Conservation (phyloP, 169 alveolate genomes). For the Haemoproteus tartakovskyi region DNA sequence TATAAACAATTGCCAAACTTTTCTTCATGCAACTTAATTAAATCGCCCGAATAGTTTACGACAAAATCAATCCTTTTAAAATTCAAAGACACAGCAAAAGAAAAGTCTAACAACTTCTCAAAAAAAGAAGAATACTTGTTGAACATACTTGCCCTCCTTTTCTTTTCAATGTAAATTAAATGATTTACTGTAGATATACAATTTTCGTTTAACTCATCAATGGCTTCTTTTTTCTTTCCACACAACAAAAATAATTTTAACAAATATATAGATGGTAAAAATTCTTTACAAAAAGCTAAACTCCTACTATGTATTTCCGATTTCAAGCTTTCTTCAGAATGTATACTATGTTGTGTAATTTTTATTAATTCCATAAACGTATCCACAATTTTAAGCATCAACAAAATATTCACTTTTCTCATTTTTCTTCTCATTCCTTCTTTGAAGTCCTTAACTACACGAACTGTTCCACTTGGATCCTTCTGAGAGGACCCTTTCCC, state of each 20-base stretch:
- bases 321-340: slow-evolving; percentile 37
- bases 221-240: slow-evolving; percentile 53
- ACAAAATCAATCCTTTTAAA: slow-evolving; percentile 27
- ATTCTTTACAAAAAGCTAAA: slow-evolving; percentile 29
- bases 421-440: slow-evolving; percentile 5
- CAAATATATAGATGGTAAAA: slow-evolving; percentile 52
- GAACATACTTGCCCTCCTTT: too few species aligned
- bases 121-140: slow-evolving; percentile 59
- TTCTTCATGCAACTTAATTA: slow-evolving; percentile 12
- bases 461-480: too few species aligned
- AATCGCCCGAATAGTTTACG: slow-evolving; percentile 36
- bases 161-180: slow-evolving; percentile 4
- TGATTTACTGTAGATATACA: slow-evolving; percentile 46
- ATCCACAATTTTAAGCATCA: slow-evolving; percentile 28
- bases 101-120: slow-evolving; percentile 37
- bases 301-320: slow-evolving; percentile 13
- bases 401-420: slow-evolving; percentile 13
- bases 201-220: slow-evolving; percentile 11
- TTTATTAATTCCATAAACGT: slow-evolving; percentile 40
- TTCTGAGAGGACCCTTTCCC: too few species aligned
- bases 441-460: slow-evolving; percentile 28
- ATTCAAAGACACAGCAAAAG: slow-evolving; percentile 18
- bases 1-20: slow-evolving; percentile 32
- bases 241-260: slow-evolving; percentile 21
- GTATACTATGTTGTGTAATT: slow-evolving; percentile 7